These are phyloP conservation scores for Russula abietina DNA, from an alignment of 768 basidiomycete genomes.

Conservation along the genomic window DNA sequence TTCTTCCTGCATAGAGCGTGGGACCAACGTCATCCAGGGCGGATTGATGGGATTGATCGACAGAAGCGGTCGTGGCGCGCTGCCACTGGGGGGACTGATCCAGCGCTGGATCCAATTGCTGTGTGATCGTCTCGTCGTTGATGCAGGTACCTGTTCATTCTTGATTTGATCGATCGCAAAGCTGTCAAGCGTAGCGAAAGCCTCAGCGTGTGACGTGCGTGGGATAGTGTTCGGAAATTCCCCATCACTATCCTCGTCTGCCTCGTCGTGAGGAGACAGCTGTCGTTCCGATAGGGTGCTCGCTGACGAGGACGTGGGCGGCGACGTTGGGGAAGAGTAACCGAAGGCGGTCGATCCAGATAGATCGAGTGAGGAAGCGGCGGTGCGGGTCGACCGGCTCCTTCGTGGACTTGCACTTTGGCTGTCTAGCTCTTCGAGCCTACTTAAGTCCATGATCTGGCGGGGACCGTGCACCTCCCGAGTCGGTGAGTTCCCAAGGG, in stretches of 20 bases:
- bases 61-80: slow-evolving; percentile 21
- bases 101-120: slow-evolving; percentile 17
- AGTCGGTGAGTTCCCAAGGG: background rate
- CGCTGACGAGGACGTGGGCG: slow-evolving; percentile 3
- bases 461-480: background rate
- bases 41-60: slow-evolving; percentile 30
- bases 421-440: background rate
- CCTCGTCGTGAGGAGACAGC: slow-evolving; percentile 12
- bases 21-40: slow-evolving; percentile 62
- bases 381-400: slow-evolving; percentile 3
- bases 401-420: background rate
- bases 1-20: slow-evolving; percentile 60
- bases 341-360: slow-evolving; percentile 12
- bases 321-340: background rate
- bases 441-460: slow-evolving; percentile 5
- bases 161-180: slow-evolving; percentile 27
- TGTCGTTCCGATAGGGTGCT: slow-evolving; percentile 6
- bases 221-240: slow-evolving; percentile 27
- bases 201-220: slow-evolving; percentile 35
- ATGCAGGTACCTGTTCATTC: slow-evolving; percentile 14
- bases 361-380: slow-evolving; percentile 15
- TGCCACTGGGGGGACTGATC: slow-evolving; percentile 20
- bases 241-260: slow-evolving; percentile 13
- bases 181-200: slow-evolving; percentile 33
- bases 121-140: slow-evolving; percentile 7